These are phyloP conservation scores for Apiotrichum mycotoxinovorans DNA, from an alignment of 1,284 basidiomycete genomes.

Conservation along the genomic window DNA sequence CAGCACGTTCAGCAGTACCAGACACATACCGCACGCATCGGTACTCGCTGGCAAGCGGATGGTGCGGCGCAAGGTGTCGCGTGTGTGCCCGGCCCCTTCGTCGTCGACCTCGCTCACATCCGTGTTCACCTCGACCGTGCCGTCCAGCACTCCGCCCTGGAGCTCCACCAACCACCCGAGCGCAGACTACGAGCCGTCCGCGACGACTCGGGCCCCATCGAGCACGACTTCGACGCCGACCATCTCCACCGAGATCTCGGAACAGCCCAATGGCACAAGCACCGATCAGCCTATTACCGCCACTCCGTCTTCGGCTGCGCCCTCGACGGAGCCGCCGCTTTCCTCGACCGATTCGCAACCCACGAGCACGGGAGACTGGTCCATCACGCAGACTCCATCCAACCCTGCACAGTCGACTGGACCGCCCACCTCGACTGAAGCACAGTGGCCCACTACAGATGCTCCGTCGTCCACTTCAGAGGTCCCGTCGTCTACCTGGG, in stretches of 20 bases:
- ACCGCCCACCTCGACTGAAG: background rate
- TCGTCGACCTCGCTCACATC: background rate
- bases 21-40: conserved; percentile 1
- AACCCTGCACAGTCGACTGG: background rate
- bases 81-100: background rate
- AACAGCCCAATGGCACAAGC: background rate
- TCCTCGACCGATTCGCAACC: too few relatives aligned
- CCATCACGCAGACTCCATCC: too few relatives aligned
- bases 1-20: background rate
- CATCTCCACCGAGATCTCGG: conserved; percentile 1
- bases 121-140: conserved; percentile 1
- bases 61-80: background rate
- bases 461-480: conserved; percentile 3
- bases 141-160: background rate
- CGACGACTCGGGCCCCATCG: background rate
- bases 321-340: background rate
- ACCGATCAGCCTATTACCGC: too few relatives aligned
- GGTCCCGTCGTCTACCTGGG: background rate
- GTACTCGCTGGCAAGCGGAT: background rate
- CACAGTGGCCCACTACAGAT: too few relatives aligned
- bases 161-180: too few relatives aligned
- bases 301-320: background rate
- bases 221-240: background rate
- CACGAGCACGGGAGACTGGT: too few relatives aligned
- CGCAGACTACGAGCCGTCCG: background rate